Conservation (phyloP, 1,139 yeast genomes). For the Wickerhamomyces sp. region DNA sequence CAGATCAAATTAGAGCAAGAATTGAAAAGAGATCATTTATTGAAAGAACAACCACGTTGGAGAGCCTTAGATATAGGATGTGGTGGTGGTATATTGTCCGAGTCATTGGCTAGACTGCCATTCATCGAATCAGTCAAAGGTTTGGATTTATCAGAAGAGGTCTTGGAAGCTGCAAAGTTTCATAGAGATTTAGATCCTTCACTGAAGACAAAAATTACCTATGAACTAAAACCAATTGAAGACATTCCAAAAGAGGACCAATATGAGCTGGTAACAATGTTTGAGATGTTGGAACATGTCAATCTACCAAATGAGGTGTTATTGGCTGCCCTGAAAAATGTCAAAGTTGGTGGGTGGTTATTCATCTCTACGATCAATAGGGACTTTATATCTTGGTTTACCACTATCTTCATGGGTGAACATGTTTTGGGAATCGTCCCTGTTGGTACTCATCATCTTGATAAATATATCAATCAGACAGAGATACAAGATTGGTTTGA, state of each 20-base stretch:
- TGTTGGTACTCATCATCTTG: slow-evolving; percentile 81
- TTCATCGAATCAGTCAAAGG: slow-evolving; percentile 66
- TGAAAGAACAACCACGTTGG: slow-evolving; percentile 31
- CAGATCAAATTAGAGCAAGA: slow-evolving; percentile 44
- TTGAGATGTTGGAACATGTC: slow-evolving; percentile 94
- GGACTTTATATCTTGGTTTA: slow-evolving; percentile 84
- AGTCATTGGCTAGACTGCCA: slow-evolving; percentile 75
- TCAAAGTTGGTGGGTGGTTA: slow-evolving; percentile 78
- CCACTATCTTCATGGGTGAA: slow-evolving; percentile 91
- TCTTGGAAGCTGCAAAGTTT: slow-evolving; percentile 68
- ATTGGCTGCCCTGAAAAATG: slow-evolving; percentile 56
- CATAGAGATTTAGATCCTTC: slow-evolving; percentile 68
- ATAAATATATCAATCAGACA: slow-evolving; percentile 73
- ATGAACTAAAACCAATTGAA: slow-evolving; percentile 59
- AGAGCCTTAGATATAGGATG: slow-evolving; percentile 87
- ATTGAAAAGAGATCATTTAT: slow-evolving; percentile 37
- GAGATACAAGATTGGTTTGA: slow-evolving; percentile 70
- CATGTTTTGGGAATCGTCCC: slow-evolving; percentile 79
- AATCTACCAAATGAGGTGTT: slow-evolving; percentile 75
- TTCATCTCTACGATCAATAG: slow-evolving; percentile 90
- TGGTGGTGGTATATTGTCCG: slow-evolving; percentile 93
- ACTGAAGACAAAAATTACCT: slow-evolving; percentile 47
- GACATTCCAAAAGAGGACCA: slow-evolving; percentile 40
- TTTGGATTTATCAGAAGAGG: slow-evolving; percentile 80
- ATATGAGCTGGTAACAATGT: slow-evolving; percentile 80